Base-by-base conservation (phyloP, 1,284 basidiomycete species). In the Mycena sp. region DNA sequence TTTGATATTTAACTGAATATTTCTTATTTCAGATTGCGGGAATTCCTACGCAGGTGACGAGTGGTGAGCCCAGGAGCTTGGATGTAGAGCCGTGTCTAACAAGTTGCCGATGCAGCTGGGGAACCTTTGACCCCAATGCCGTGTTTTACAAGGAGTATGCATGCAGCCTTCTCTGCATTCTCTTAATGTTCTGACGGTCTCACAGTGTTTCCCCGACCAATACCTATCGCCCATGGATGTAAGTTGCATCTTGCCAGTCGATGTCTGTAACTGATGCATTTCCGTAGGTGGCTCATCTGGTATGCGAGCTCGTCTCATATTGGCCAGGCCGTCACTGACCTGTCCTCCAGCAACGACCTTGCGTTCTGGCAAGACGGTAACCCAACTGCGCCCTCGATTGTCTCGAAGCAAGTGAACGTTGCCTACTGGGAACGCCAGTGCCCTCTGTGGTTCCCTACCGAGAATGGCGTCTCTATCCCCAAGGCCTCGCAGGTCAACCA, bases 401-500 rank as follows among this genome's bases (percentile, higher is more conserved):
- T 81, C 16, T 76, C 79, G 3, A 71, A 78, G 7, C 73, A 80
- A 6, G 68, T 81, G 10, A 76, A 77, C 44, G 78, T 77, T 3
- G 63, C 64, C 11, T 80, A 78, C 67, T 78, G 80, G 67, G 77
- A 80, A 74, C 73, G 80, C 17, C 79, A 81, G 68, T 83, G 81
- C 71, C 74, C 71, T 29, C 70, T 81, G 80, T 77, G 76, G 78
- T 10, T 75, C 75, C 64, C 64, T 1, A 14, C 46, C 9, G 64
- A 61, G 35, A 40, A 58, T 38, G 64, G 64, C 5, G 64, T 65
- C 16, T 48, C 72, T 69, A 45, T 81, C 75, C 73, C 65, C 67
- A 40, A 25, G n/a, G 4, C 35, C 6, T 32, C 55, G 40, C 58
- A 35, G 1, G 63, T 75, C 67, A 26, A 75, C 53, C 45, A 75